Conservation (phyloP, 2,329 filamentous ascomycete species). For the Biscogniauxia mediterranea region DNA sequence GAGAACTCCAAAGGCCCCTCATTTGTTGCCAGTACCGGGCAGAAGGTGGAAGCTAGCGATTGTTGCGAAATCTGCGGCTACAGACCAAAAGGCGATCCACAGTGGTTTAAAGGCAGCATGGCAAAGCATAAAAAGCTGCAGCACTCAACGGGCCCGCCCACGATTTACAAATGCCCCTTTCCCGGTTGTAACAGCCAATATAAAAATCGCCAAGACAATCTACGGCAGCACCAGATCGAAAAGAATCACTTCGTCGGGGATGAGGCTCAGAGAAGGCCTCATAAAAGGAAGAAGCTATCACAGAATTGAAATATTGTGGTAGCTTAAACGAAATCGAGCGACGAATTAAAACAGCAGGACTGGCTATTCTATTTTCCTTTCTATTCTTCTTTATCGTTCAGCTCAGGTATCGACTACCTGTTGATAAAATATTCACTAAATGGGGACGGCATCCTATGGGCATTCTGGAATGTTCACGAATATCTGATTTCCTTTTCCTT, state of each 20-base stretch:
- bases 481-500: too few relatives aligned
- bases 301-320: conserved; percentile 1
- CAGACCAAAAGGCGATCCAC: conserved; percentile 54
- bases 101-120: conserved; percentile 59
- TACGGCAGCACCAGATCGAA: conserved; percentile 55
- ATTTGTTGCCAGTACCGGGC: conserved; percentile 6
- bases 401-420: background rate
- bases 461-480: background rate
- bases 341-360: background rate
- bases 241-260: conserved; percentile 53
- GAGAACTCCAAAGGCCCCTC: conserved; percentile 13
- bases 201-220: conserved; percentile 54
- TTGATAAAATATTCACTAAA: background rate
- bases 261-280: conserved; percentile 36
- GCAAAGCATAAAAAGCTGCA: conserved; percentile 56
- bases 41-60: conserved; percentile 43
- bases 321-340: background rate
- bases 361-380: background rate
- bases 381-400: background rate
- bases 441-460: background rate
- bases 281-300: conserved; percentile 47
- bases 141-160: conserved; percentile 48
- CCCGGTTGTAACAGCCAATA: conserved; percentile 55
- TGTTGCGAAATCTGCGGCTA: conserved; percentile 54
- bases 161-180: conserved; percentile 52